These are phyloP conservation scores for Stenogyne calaminthoides DNA, from an alignment of 305 asterid genomes.

Conservation along the genomic window DNA sequence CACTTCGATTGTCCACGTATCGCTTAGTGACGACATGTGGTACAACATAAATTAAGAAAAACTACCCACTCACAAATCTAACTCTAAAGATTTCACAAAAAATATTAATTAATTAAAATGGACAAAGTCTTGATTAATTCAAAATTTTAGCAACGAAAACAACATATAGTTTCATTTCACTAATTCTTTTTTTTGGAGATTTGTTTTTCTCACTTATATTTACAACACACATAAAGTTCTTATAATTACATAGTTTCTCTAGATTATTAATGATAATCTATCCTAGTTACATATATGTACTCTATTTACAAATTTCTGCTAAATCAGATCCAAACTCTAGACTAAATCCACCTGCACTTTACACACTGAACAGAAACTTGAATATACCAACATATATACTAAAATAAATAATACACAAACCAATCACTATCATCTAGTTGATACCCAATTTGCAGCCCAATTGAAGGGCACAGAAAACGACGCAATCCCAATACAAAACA, in stretches of 20 bases:
- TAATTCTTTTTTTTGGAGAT: background rate
- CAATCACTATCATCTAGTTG: background rate
- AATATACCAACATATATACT: background rate
- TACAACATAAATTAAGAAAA: too few species aligned
- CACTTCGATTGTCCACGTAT: too few species aligned
- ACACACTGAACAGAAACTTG: background rate
- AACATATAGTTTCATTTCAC: background rate
- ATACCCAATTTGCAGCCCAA: slow-evolving; percentile 31
- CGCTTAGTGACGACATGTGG: too few species aligned
- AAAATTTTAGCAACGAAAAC: too few species aligned
- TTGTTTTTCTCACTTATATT: background rate
- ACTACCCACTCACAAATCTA: too few species aligned
- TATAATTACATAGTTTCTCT: too few species aligned
- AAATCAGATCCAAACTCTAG: background rate
- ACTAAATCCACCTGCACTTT: too few species aligned
- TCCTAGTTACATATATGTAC: background rate
- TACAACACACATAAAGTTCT: background rate
- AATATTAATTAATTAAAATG: too few species aligned
- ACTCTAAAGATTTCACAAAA: too few species aligned
- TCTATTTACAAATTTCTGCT: background rate
- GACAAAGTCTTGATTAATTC: too few species aligned
- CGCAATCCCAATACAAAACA: slow-evolving; percentile 35
- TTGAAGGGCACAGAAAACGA: slow-evolving; percentile 34
- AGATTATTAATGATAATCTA: too few species aligned
- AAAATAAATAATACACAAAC: background rate